Evolutionary conservation across 257 asterid species (phyloP).

Genomic region (Verbascum thapsus): DNA sequence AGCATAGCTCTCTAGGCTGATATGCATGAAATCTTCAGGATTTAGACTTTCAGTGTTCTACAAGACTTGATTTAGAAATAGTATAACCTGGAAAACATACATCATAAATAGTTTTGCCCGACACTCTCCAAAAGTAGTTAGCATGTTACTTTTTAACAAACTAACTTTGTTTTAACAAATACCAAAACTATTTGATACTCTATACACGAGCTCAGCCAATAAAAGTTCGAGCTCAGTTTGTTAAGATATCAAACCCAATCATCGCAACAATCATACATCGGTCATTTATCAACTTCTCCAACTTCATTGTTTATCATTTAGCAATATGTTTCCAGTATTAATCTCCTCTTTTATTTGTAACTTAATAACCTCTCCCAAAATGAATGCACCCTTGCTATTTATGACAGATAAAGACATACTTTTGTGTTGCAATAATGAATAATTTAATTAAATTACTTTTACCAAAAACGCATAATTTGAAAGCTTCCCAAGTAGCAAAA

Average conservation of each 20-base stretch:
- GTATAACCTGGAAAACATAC: slow-evolving; percentile 1
- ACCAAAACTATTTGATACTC: too few species aligned
- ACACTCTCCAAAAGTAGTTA: neutral
- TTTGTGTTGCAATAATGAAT: too few species aligned
- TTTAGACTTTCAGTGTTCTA: slow-evolving; percentile 23
- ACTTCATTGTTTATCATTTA: slow-evolving; percentile 14
- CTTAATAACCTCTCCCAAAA: neutral
- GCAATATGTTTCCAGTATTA: slow-evolving; percentile 10
- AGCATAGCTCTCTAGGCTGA: slow-evolving; percentile 8
- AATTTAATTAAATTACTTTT: too few species aligned
- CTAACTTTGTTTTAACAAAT: slow-evolving; percentile 4
- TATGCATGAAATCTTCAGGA: neutral
- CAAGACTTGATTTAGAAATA: neutral
- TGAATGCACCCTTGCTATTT: too few species aligned
- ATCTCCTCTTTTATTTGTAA: slow-evolving; percentile 13
- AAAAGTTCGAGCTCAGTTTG: too few species aligned
- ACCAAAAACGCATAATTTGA: neutral
- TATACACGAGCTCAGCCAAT: too few species aligned
- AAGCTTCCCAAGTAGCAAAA: slow-evolving; percentile 19
- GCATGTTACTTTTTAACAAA: slow-evolving; percentile 6
- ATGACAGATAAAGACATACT: too few species aligned
- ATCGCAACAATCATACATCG: slow-evolving; percentile 15
- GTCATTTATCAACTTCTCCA: slow-evolving; percentile 12
- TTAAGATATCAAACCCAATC: too few species aligned
- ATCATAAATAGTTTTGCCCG: neutral